A percentile compares a stretch with the other conserved stretches of the same genome.
These are phyloP conservation scores for Paramecium primaurelia DNA, from an alignment of 73 alveolate genomes.

Conservation along the genomic window DNA sequence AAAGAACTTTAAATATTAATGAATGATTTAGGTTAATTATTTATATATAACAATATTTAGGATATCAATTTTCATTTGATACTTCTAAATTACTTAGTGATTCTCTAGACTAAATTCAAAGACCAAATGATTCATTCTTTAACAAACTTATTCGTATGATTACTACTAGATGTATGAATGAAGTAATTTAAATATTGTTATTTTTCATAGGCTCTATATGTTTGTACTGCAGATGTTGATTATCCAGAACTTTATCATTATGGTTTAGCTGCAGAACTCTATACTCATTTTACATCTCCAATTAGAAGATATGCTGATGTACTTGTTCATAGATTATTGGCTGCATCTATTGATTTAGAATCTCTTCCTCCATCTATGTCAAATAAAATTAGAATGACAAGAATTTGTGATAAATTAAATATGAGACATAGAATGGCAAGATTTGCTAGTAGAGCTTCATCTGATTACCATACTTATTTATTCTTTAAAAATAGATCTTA, in stretches of 20 bases:
- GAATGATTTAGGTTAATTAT: conserved; percentile 66
- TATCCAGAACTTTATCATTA: conserved; percentile 94
- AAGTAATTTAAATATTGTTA: background rate
- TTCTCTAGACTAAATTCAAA: conserved; percentile 81
- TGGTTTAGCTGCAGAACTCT: conserved; percentile 99
- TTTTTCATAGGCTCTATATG: conserved; percentile 89
- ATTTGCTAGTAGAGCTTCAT: conserved; percentile 78
- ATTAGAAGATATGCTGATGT: conserved; percentile 99
- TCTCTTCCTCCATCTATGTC: conserved; percentile 92
- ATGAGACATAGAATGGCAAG: conserved; percentile 90
- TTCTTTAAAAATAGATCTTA: conserved; percentile 69
- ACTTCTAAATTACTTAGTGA: conserved; percentile 80
- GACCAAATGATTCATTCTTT: conserved; percentile 84
- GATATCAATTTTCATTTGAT: conserved; percentile 38
- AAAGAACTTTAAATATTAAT: conserved; percentile 69
- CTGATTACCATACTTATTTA: conserved; percentile 76
- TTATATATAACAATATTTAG: background rate
- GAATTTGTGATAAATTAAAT: conserved; percentile 81
- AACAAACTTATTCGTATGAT: conserved; percentile 87
- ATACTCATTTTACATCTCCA: conserved; percentile 99
- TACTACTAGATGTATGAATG: conserved; percentile 96
- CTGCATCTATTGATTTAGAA: conserved; percentile 96
- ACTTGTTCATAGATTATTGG: conserved; percentile 97
- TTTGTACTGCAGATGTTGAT: conserved; percentile 97
- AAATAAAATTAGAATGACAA: conserved; percentile 88